Base-by-base conservation (phyloP, 352 stramenopile species). In the Globisporangium radiosum region DNA sequence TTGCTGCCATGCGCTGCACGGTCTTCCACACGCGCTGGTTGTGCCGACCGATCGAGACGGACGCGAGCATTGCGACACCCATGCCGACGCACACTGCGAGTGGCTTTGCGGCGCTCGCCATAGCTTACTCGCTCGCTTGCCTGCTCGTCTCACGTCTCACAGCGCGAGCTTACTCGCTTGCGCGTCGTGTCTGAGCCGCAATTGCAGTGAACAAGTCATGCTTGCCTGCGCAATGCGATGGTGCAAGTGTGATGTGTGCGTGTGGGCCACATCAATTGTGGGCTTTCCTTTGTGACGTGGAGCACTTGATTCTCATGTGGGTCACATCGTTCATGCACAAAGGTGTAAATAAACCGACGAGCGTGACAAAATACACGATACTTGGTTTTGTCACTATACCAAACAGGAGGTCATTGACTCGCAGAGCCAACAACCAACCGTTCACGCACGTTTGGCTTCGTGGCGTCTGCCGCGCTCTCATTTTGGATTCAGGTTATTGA, bases 401-500 rank as follows among this genome's bases (percentile, higher is more conserved):
- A 10, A 47, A 14, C 9, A 14, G 42, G 4, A 15, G 5, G 5
- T 72, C 81, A 14, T 5, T 10, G 8, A 10, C 5, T 14, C 6
- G 43, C 43, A 47, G 43, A 47, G 45, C 45, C 45, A 50, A 50
- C 45, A 50, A 50, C 45, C 45, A 50, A 50, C 45, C 45, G 45
- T 50, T 50, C 45, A 33, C 5, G 17, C 5, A 0, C 44, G 44
- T 48, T 44, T 44, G 25, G 39, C 39, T 43, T 14, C 14, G n/a
- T 25, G n/a, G 9, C 45, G 7, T 50, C 45, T 13, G 11, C 14
- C 1, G 45, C 45, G 8, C 25, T n/a, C 7, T 45, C 9, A 15
- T 90, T 76, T 94, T 90, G 84, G 81, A 91, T 94, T 94, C 84
- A 94, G 84, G 84, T 94, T 92, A 94, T 78, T 77, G 84, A 85